These are phyloP conservation scores for Suhomyces taliae DNA, from an alignment of 1,139 yeast species.

Conservation along the genomic window DNA sequence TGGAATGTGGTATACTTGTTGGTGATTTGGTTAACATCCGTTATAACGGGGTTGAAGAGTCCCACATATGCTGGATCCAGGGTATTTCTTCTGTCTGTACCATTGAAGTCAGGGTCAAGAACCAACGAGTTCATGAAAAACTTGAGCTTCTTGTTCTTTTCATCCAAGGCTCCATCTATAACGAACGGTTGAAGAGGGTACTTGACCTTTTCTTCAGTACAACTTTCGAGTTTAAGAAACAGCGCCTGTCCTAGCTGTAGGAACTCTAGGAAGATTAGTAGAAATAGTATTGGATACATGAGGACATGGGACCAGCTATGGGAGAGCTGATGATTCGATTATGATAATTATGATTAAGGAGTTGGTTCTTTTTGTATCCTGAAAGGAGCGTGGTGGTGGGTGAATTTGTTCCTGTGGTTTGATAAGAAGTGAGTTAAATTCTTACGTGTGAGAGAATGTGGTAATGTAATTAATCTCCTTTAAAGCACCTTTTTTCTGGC, in stretches of 20 bases:
- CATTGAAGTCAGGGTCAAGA: conserved; percentile 10
- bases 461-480: too few species aligned
- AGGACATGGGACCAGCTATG: background rate
- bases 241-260: conserved; percentile 7
- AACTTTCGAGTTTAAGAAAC: conserved; percentile 13
- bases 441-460: too few species aligned
- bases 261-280: conserved; percentile 1
- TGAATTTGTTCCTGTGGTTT: too few species aligned
- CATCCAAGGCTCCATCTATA: conserved; percentile 44
- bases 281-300: conserved; percentile 2
- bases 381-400: too few species aligned
- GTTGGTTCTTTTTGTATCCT: too few species aligned
- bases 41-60: conserved; percentile 20
- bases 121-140: conserved; percentile 43
- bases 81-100: conserved; percentile 5
- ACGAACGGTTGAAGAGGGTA: conserved; percentile 31
- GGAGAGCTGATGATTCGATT: background rate
- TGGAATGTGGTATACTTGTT: conserved; percentile 51
- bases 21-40: conserved; percentile 46
- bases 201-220: conserved; percentile 9
- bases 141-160: conserved; percentile 30
- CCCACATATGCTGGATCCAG: conserved; percentile 5
- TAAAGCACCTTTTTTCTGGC: too few species aligned
- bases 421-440: too few species aligned
- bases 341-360: too few species aligned